Evolutionary conservation across 768 basidiomycete genomes (phyloP).

Genomic region (Podaxis mareebaensis): DNA sequence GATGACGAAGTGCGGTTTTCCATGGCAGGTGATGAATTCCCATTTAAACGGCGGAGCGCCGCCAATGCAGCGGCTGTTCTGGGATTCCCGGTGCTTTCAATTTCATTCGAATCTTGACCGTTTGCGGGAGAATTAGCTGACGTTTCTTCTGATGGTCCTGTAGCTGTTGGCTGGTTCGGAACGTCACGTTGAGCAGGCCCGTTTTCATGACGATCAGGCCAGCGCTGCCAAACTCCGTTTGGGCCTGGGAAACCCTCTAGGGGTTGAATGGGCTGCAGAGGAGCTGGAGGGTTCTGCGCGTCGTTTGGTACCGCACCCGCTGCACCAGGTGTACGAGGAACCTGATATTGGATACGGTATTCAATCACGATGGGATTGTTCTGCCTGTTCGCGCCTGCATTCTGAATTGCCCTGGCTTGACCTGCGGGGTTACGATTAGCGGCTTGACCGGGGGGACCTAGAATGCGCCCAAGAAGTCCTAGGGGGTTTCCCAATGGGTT

Average conservation of each 20-base stretch:
- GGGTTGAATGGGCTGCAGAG: conserved; percentile 48
- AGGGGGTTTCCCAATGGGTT: conserved; percentile 49
- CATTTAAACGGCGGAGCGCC: conserved; percentile 52
- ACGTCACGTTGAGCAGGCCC: conserved; percentile 3
- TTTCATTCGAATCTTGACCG: not conserved
- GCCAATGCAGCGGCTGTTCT: conserved; percentile 64
- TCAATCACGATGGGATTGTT: conserved; percentile 54
- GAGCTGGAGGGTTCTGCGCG: conserved; percentile 30
- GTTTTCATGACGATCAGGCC: conserved; percentile 43
- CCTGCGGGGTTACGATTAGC: conserved; percentile 24
- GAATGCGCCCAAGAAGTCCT: conserved; percentile 57
- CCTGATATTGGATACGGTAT: conserved; percentile 64
- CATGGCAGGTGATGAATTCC: conserved; percentile 17
- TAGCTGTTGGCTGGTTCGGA: not conserved
- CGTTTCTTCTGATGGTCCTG: conserved; percentile 10
- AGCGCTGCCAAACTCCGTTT: conserved; percentile 64
- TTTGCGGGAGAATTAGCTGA: conserved; percentile 4
- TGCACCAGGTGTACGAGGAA: conserved; percentile 30
- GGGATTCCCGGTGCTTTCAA: conserved; percentile 21
- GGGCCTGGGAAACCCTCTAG: conserved; percentile 67
- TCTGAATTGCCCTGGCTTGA: conserved; percentile 11
- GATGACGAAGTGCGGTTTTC: not conserved
- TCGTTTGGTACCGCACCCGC: conserved; percentile 24
- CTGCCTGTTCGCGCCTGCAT: conserved; percentile 30
- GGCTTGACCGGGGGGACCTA: conserved; percentile 52